phyloP scores from a whole-genome alignment of 306 rosid species.

The Fagus crenata region DNA sequence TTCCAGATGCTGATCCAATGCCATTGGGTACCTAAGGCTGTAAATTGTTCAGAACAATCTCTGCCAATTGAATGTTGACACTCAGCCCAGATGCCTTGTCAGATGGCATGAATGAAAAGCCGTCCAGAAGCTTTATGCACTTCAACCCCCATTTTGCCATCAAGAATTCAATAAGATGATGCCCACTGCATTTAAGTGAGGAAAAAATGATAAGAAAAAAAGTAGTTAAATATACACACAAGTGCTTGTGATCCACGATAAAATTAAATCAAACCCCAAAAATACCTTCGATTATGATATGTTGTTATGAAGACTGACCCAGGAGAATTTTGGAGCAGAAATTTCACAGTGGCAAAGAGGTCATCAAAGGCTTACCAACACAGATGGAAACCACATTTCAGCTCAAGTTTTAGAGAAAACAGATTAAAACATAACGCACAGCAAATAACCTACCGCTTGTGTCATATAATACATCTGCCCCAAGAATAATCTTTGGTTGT shows the following conservation, averaged over 20 bases:
- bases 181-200: conserved; percentile 56
- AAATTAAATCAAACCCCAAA: conserved; percentile 23
- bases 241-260: not conserved
- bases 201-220: not conserved
- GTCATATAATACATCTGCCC: conserved; percentile 87
- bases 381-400: conserved; percentile 29
- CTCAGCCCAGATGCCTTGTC: conserved; percentile 65
- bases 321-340: conserved; percentile 64
- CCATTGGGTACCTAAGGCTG: conserved; percentile 36
- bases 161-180: conserved; percentile 75
- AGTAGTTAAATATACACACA: conserved; percentile 5
- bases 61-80: conserved; percentile 86
- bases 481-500: conserved; percentile 68
- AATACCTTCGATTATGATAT: conserved; percentile 82
- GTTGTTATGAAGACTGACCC: conserved; percentile 71
- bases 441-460: conserved; percentile 51
- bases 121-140: conserved; percentile 82
- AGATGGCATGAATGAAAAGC: conserved; percentile 75
- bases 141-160: conserved; percentile 81
- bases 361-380: conserved; percentile 65
- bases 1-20: conserved; percentile 21
- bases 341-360: conserved; percentile 79
- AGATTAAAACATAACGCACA: not conserved
- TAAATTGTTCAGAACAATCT: conserved; percentile 55
- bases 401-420: conserved; percentile 26